These are phyloP conservation scores for Trebouxia sp. DNA, from an alignment of 139 green algal genomes.

Conservation along the genomic window DNA sequence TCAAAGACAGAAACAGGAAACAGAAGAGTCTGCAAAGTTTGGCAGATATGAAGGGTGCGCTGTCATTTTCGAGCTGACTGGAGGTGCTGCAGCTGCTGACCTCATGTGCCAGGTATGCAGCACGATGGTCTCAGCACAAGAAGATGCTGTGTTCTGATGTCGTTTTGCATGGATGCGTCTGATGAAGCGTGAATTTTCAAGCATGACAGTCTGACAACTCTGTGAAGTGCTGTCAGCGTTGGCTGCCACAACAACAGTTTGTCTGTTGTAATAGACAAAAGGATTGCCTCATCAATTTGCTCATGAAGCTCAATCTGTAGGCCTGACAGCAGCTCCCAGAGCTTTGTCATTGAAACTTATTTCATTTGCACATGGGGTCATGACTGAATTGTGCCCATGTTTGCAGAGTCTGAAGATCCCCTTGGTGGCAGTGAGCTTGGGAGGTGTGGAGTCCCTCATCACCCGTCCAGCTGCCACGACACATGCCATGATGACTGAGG, in stretches of 20 bases:
- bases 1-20: too few species aligned
- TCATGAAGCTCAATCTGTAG: too few species aligned
- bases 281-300: too few species aligned
- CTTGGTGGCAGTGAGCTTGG: conserved; percentile 66
- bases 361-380: too few species aligned
- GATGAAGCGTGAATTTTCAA: not conserved
- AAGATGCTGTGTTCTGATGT: too few species aligned
- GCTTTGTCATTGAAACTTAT: not conserved
- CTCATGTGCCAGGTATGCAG: conserved; percentile 29
- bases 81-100: conserved; percentile 47
- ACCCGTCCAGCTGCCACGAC: conserved; percentile 65
- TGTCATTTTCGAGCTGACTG: conserved; percentile 70
- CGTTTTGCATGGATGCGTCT: too few species aligned
- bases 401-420: conserved; percentile 46
- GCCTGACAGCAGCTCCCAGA: not conserved
- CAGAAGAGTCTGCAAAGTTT: too few species aligned
- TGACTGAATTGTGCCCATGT: too few species aligned
- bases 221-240: not conserved
- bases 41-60: conserved; percentile 65
- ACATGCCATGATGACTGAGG: conserved; percentile 60
- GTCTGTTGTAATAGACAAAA: too few species aligned
- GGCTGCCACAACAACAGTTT: too few species aligned
- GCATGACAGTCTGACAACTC: not conserved
- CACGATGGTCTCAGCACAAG: too few species aligned
- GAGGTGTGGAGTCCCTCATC: conserved; percentile 67